Evolutionary conservation across 495 filamentous ascomycete genomes (phyloP).

Genomic region (Aspergillus bertholletiae): DNA sequence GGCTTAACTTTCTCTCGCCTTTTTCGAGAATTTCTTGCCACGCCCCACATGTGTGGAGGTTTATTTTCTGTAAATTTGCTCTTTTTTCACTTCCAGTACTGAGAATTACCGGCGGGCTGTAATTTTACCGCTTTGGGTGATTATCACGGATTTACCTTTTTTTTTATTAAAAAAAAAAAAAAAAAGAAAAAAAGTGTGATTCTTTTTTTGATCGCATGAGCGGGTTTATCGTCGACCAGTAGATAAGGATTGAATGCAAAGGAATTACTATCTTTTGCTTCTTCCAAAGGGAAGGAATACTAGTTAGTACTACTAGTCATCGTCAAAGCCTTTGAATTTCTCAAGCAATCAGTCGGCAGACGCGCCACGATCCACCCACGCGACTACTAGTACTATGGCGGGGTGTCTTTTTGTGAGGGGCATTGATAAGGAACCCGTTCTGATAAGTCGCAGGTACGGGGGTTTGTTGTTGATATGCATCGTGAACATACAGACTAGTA

Average conservation of each 20-base stretch:
- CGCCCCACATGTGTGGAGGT: not conserved
- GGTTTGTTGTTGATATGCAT: not conserved
- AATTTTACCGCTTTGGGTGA: not conserved
- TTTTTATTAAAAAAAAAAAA: too few species aligned
- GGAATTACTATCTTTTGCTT: not conserved
- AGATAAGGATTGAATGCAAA: not conserved
- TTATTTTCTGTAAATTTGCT: not conserved
- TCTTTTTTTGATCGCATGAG: too few species aligned
- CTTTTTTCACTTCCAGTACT: slow-evolving; percentile 1
- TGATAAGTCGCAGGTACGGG: slow-evolving; percentile 17
- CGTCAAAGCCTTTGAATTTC: too few species aligned
- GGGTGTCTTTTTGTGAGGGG: slow-evolving; percentile 19
- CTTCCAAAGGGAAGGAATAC: too few species aligned
- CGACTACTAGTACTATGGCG: slow-evolving; percentile 25
- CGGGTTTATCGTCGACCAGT: not conserved
- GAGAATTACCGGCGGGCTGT: slow-evolving; percentile 3
- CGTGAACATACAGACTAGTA: too few species aligned
- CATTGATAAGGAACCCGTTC: slow-evolving; percentile 14
- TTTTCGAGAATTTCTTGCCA: slow-evolving; percentile 29
- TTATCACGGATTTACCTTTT: not conserved
- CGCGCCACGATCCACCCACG: slow-evolving; percentile 22
- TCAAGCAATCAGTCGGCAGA: slow-evolving; percentile 16
- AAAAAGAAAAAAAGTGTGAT: too few species aligned
- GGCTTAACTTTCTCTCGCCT: slow-evolving; percentile 3
- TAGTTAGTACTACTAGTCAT: too few species aligned